Conservation (phyloP, 2,329 filamentous ascomycete genomes). For the Clathrospora elynae region DNA sequence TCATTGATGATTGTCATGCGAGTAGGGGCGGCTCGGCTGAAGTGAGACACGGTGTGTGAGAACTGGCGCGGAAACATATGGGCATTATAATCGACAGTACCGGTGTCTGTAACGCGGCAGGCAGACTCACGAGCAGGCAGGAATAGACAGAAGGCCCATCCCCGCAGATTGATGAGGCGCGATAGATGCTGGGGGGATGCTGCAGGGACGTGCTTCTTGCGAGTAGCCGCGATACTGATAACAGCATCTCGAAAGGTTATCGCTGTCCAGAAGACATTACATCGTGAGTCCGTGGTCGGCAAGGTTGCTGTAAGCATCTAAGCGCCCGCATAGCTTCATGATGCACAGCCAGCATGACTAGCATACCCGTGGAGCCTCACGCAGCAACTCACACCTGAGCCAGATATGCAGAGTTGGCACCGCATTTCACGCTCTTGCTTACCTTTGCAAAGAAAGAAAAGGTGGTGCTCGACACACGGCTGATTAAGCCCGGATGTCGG, state of each 20-base stretch:
- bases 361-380: no score
- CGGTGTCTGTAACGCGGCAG: conserved; percentile 11
- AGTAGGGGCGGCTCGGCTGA: conserved; percentile 5
- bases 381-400: no score
- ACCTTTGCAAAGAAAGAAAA: no score
- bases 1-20: conserved; percentile 5
- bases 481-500: no score
- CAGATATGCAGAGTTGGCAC: no score
- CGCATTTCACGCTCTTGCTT: no score
- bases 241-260: no score
- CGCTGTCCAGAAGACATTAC: not conserved
- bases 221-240: no score
- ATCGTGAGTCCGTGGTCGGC: not conserved
- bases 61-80: conserved; percentile 11
- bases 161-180: conserved; percentile 12
- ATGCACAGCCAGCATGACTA: not conserved
- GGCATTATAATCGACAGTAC: no score
- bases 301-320: not conserved
- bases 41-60: conserved; percentile 17
- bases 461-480: no score
- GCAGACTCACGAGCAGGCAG: conserved; percentile 9
- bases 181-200: no score
- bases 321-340: not conserved
- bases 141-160: conserved; percentile 2
- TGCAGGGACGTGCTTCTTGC: no score